These are phyloP conservation scores for Sedum album DNA, from an alignment of 164 flowering plant species.

Conservation along the genomic window DNA sequence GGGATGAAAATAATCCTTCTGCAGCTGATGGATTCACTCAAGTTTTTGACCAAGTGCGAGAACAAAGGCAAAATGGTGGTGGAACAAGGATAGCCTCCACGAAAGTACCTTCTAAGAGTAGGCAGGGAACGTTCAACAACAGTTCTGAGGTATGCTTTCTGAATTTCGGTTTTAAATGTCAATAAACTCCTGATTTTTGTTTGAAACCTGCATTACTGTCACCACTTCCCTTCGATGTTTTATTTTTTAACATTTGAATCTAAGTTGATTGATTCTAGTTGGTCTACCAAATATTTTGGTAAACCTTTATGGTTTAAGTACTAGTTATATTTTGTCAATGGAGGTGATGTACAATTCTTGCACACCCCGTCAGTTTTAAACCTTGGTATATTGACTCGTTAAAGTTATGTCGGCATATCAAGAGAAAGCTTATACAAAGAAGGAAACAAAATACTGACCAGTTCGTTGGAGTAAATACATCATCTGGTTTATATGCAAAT, in stretches of 20 bases:
- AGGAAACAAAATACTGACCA: neutral
- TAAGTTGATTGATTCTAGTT: neutral
- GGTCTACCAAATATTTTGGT: neutral
- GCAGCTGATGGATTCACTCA: neutral
- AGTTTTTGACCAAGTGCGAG: conserved; percentile 7
- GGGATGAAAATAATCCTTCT: neutral
- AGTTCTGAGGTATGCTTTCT: neutral
- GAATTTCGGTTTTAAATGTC: neutral
- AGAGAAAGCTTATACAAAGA: neutral
- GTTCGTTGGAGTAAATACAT: neutral
- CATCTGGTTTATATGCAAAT: neutral
- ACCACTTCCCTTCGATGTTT: too few relatives aligned
- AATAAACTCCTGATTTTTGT: neutral
- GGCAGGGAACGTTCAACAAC: neutral
- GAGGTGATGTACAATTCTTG: neutral
- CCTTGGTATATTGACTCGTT: neutral
- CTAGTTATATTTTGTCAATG: neutral
- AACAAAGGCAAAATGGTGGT: neutral
- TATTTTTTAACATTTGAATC: too few relatives aligned
- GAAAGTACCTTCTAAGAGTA: neutral
- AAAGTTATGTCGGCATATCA: neutral
- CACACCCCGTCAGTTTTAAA: too few relatives aligned
- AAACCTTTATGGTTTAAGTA: neutral
- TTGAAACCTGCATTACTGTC: neutral
- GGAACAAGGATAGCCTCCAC: neutral